A percentile compares a stretch with the other conserved stretches of the same genome.
These are phyloP conservation scores for Eremothecium gossypii DNA, from an alignment of 1,139 yeast genomes.

Conservation along the genomic window DNA sequence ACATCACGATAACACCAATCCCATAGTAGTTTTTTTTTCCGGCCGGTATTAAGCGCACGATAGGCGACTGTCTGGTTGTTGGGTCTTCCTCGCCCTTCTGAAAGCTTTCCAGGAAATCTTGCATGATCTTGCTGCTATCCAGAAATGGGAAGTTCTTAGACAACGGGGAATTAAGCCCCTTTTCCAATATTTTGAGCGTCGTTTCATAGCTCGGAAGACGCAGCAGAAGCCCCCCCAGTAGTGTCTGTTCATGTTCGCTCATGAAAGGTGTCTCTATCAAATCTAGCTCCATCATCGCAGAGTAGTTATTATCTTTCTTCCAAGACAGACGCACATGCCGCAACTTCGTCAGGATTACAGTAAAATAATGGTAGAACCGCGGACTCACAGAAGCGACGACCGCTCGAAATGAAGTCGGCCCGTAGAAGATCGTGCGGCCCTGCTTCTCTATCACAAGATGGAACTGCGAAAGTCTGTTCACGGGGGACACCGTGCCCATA, in stretches of 20 bases:
- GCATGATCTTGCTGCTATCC: constrained; percentile 13
- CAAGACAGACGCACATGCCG: constrained; percentile 9
- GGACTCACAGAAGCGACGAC: constrained; percentile 13
- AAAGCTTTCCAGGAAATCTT: constrained; percentile 8
- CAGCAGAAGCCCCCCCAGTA: constrained; percentile 13
- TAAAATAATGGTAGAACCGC: constrained; percentile 13
- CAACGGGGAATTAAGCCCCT: constrained; percentile 16
- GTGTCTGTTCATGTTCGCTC: constrained; percentile 3
- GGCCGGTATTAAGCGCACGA: constrained; percentile 9
- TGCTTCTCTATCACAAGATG: constrained; percentile 3
- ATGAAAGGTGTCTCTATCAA: constrained; percentile 7
- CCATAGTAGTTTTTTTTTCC: constrained; percentile 12
- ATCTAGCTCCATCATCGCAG: constrained; percentile 11
- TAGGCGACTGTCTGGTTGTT: constrained; percentile 10
- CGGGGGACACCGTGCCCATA: not conserved
- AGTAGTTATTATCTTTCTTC: constrained; percentile 8
- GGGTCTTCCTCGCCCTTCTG: constrained; percentile 24
- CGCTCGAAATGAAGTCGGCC: constrained; percentile 23
- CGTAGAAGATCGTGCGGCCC: constrained; percentile 18
- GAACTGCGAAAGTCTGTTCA: constrained; percentile 6
- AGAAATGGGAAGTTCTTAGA: constrained; percentile 16
- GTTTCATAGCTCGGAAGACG: constrained; percentile 19
- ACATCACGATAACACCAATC: constrained; percentile 14
- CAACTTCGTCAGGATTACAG: constrained; percentile 6
- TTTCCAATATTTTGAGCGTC: constrained; percentile 9